Evolutionary conservation across 2,329 filamentous ascomycete species (phyloP).

Genomic region (Fusarium continuum): DNA sequence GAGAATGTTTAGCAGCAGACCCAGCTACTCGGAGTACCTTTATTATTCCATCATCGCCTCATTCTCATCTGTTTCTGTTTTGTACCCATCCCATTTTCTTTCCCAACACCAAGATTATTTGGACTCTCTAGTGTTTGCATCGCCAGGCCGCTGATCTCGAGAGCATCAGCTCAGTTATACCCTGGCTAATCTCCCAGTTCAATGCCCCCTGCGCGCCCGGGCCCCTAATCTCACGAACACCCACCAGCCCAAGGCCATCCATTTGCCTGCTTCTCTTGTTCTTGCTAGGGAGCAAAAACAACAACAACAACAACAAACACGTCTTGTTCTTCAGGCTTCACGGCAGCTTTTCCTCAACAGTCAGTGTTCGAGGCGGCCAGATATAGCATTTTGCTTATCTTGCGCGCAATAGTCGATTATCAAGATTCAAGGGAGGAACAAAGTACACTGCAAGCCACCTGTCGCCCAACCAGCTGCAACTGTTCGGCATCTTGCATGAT

Average conservation of each 20-base stretch:
- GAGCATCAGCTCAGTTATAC: constrained; percentile 30
- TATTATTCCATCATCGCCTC: constrained; percentile 37
- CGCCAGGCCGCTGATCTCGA: constrained; percentile 12
- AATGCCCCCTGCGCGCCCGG: constrained; percentile 37
- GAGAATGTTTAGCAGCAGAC: constrained; percentile 20
- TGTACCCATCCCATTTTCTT: constrained; percentile 8
- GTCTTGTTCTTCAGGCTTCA: constrained; percentile 12
- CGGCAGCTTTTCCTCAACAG: not conserved
- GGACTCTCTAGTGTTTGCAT: constrained; percentile 5
- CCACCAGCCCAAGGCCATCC: constrained; percentile 26
- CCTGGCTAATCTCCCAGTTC: constrained; percentile 40
- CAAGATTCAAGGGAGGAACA: constrained; percentile 2
- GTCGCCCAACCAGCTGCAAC: constrained; percentile 16
- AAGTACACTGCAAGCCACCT: constrained; percentile 9
- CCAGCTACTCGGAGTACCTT: constrained; percentile 31
- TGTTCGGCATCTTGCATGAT: constrained; percentile 33
- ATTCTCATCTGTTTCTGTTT: constrained; percentile 12
- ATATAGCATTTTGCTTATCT: constrained; percentile 4
- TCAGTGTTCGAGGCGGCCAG: not conserved
- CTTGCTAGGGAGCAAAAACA: constrained; percentile 22
- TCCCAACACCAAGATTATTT: not conserved
- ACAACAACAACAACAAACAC: constrained; percentile 35
- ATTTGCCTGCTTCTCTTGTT: constrained; percentile 25
- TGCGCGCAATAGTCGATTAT: constrained; percentile 18
- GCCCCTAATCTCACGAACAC: constrained; percentile 43